phyloP scores from a whole-genome alignment of 768 basidiomycete genomes.

The Pleurotus eryngii region DNA sequence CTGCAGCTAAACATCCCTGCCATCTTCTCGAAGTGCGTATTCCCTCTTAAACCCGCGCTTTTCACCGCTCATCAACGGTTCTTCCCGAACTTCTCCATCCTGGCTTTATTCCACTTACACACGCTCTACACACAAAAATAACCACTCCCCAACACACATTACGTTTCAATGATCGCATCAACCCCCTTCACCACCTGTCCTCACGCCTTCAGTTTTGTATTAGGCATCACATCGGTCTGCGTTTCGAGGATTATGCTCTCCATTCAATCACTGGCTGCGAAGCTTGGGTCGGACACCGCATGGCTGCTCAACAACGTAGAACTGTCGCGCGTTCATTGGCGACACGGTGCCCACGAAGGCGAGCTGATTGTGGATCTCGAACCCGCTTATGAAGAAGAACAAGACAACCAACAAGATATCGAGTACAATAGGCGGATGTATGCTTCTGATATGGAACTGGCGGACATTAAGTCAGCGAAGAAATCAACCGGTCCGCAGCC shows the following conservation, averaged over 20 bases:
- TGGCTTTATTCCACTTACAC: background rate
- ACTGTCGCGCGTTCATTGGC: slow-evolving; percentile 40
- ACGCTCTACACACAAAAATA: background rate
- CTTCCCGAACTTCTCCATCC: background rate
- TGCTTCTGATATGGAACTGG: background rate
- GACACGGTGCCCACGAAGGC: slow-evolving; percentile 29
- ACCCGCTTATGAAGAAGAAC: slow-evolving; percentile 11
- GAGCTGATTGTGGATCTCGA: slow-evolving; percentile 33
- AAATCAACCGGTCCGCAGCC: background rate
- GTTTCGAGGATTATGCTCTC: slow-evolving; percentile 37
- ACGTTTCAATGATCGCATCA: background rate
- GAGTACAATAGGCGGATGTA: slow-evolving; percentile 4
- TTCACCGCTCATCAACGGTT: background rate
- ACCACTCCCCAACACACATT: no score
- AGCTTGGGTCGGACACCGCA: slow-evolving; percentile 35
- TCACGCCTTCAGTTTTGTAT: slow-evolving; percentile 13
- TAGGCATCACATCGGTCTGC: slow-evolving; percentile 24
- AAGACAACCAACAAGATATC: slow-evolving; percentile 2
- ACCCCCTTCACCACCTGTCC: background rate
- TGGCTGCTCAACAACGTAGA: slow-evolving; percentile 45
- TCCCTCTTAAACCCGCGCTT: background rate
- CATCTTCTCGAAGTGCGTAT: slow-evolving; percentile 31
- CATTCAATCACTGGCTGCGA: slow-evolving; percentile 39
- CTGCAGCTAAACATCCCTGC: slow-evolving; percentile 33
- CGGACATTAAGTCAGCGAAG: slow-evolving; percentile 1